phyloP scores from a whole-genome alignment of 257 asterid species.

The Jaltomata sinuosa region DNA sequence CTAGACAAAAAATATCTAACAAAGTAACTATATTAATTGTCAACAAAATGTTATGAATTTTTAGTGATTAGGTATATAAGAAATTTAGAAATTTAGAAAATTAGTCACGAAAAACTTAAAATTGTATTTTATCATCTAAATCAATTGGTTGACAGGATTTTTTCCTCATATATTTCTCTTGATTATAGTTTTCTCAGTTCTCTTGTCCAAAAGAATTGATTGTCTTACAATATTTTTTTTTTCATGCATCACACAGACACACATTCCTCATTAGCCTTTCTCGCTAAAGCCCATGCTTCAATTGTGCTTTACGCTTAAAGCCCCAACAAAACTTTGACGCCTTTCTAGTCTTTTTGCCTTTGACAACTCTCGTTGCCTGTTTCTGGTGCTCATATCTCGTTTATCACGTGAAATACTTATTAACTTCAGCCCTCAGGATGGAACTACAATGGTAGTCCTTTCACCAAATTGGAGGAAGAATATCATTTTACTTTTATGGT shows the following conservation, averaged over 20 bases:
- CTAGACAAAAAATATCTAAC: neutral
- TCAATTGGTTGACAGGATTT: neutral
- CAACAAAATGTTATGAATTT: neutral
- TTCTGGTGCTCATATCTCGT: neutral
- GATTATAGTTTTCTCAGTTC: neutral
- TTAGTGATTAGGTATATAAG: neutral
- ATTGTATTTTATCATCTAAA: neutral
- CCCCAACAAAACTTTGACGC: neutral
- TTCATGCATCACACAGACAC: neutral
- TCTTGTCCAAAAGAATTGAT: neutral
- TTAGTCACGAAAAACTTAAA: neutral
- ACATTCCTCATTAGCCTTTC: neutral
- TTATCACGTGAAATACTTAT: neutral
- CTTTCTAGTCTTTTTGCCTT: neutral
- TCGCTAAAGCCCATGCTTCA: neutral
- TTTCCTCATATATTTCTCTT: neutral
- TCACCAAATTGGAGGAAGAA: neutral
- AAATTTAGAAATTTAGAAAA: neutral
- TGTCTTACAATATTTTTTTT: neutral
- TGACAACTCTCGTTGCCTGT: neutral
- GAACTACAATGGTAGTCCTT: neutral
- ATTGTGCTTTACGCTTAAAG: neutral
- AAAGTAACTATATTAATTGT: neutral
- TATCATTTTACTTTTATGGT: neutral
- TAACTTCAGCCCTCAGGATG: neutral